Evolutionary conservation across 768 basidiomycete genomes (phyloP).

Genomic region (Kwoniella sp.): DNA sequence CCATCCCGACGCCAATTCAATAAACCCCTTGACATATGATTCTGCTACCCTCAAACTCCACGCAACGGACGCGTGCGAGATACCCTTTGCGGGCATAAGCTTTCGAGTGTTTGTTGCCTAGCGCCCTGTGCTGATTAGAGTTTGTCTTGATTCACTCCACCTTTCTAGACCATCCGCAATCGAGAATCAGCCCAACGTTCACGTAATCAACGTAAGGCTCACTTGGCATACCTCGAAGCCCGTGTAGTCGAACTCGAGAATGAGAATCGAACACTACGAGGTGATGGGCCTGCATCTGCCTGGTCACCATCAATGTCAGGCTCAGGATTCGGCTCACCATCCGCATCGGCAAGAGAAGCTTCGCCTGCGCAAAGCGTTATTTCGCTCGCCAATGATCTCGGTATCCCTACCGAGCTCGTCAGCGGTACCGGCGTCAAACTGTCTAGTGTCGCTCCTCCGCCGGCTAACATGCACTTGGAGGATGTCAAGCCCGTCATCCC

Average conservation of each 20-base stretch:
- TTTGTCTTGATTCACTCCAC: neutral
- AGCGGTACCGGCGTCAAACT: slow-evolving; percentile 39
- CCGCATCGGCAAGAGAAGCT: slow-evolving; percentile 11
- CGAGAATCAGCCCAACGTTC: slow-evolving; percentile 92
- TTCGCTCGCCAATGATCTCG: slow-evolving; percentile 33
- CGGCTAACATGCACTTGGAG: slow-evolving; percentile 28
- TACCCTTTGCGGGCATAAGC: slow-evolving; percentile 2
- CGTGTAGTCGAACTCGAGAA: slow-evolving; percentile 75
- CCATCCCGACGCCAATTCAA: neutral
- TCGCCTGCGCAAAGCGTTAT: slow-evolving; percentile 35
- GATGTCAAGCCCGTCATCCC: slow-evolving; percentile 40
- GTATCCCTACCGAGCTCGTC: slow-evolving; percentile 27
- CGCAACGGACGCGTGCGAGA: neutral
- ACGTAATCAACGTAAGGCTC: slow-evolving; percentile 84
- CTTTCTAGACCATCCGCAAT: slow-evolving; percentile 79
- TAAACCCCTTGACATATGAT: neutral
- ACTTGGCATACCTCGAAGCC: slow-evolving; percentile 70
- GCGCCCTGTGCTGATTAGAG: neutral
- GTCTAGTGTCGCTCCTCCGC: slow-evolving; percentile 42
- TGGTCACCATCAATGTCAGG: slow-evolving; percentile 5
- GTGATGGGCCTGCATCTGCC: slow-evolving; percentile 8
- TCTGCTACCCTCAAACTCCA: neutral
- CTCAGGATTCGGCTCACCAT: neutral
- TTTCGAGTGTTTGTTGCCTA: neutral
- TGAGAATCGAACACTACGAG: slow-evolving; percentile 66